A percentile compares a stretch with the other conserved stretches of the same genome.
Evolutionary conservation across 176 grass and related monocot species (phyloP).

Genomic region (Secale cereale): DNA sequence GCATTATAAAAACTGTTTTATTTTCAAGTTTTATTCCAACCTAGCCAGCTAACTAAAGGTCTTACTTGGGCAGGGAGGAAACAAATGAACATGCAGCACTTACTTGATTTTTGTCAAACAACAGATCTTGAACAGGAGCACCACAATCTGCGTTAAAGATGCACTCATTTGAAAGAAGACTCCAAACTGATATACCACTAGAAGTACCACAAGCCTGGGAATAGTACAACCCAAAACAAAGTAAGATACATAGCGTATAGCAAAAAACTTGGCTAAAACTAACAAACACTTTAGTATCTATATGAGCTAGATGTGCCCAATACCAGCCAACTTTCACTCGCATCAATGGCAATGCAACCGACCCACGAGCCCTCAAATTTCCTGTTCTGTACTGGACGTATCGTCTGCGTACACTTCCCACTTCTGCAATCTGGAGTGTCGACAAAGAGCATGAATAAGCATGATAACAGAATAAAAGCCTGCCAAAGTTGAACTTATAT

Average conservation of each 20-base stretch:
- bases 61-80: not conserved
- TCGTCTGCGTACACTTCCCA: constrained; percentile 61
- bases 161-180: constrained; percentile 81
- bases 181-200: constrained; percentile 84
- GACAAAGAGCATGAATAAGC: constrained; percentile 17
- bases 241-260: not conserved
- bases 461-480: not conserved
- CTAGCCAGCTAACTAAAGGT: not conserved
- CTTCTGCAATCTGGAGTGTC: constrained; percentile 74
- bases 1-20: not conserved
- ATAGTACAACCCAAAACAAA: constrained; percentile 11
- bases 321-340: constrained; percentile 98
- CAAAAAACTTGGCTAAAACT: not conserved
- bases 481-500: not conserved
- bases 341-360: constrained; percentile 74
- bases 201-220: constrained; percentile 73
- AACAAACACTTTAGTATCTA: not conserved
- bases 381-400: constrained; percentile 56
- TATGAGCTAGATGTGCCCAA: not conserved
- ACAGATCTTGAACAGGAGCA: constrained; percentile 78
- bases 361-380: constrained; percentile 62
- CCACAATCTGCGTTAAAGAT: constrained; percentile 62
- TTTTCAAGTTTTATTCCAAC: not conserved
- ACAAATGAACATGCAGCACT: constrained; percentile 25
- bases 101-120: constrained; percentile 91